Evolutionary conservation across 345 rosid genomes (phyloP).

Genomic region (Salix suchowensis): DNA sequence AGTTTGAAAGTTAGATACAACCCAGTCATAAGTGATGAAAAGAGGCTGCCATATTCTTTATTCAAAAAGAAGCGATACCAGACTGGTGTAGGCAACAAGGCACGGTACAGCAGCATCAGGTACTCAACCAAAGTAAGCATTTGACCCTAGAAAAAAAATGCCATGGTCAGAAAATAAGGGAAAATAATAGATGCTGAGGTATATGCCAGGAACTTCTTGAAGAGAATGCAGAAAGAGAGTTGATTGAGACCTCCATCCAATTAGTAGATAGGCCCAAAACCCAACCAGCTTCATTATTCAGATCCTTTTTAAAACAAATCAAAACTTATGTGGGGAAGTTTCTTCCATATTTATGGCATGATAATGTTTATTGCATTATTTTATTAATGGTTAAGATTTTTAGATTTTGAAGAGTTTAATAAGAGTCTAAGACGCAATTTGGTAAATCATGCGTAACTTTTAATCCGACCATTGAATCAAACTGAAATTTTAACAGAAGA

Average conservation of each 20-base stretch:
- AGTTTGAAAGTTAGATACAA: slow-evolving; percentile 75
- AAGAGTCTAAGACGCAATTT: too few species aligned
- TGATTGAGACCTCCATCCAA: background rate
- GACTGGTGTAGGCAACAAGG: slow-evolving; percentile 76
- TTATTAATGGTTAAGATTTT: too few species aligned
- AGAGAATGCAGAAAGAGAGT: background rate
- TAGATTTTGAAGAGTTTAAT: too few species aligned
- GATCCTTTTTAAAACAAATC: background rate
- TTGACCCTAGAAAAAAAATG: slow-evolving; percentile 52
- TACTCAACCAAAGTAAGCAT: slow-evolving; percentile 74
- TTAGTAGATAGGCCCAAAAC: background rate
- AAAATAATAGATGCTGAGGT: background rate
- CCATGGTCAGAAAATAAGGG: slow-evolving; percentile 6
- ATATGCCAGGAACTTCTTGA: background rate
- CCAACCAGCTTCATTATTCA: background rate
- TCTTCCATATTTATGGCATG: too few species aligned
- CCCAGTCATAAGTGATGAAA: slow-evolving; percentile 78
- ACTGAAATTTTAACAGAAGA: too few species aligned
- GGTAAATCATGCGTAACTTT: too few species aligned
- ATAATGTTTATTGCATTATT: too few species aligned
- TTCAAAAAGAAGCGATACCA: slow-evolving; percentile 88
- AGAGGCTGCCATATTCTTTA: slow-evolving; percentile 81
- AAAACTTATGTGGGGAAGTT: too few species aligned
- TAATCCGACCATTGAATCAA: too few species aligned
- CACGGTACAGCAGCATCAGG: slow-evolving; percentile 64